phyloP scores from a whole-genome alignment of 2,329 filamentous ascomycete genomes.

The Venturia asperata region DNA sequence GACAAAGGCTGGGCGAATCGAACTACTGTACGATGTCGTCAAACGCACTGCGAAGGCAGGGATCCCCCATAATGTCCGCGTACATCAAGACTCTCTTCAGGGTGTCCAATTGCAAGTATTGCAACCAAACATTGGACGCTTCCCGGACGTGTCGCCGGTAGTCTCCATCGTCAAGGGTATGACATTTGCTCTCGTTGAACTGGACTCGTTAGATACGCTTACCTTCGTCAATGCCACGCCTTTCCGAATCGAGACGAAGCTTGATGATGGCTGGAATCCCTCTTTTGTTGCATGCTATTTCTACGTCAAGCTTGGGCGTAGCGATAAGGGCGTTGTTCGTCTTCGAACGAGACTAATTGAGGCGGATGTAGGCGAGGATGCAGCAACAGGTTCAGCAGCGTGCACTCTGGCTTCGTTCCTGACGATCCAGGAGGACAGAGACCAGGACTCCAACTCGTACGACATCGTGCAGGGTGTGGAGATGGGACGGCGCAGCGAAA shows the following conservation, averaged over 20 bases:
- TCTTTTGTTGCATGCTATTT: slow-evolving; percentile 53
- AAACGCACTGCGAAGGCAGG: slow-evolving; percentile 47
- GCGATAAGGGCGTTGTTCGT: slow-evolving; percentile 25
- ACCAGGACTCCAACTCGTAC: slow-evolving; percentile 32
- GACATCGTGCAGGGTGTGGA: slow-evolving; percentile 45
- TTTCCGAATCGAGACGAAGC: slow-evolving; percentile 25
- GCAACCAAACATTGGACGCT: slow-evolving; percentile 30
- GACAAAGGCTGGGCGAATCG: slow-evolving; percentile 41
- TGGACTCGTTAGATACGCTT: slow-evolving; percentile 55
- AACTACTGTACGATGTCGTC: slow-evolving; percentile 34
- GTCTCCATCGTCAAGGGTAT: slow-evolving; percentile 61
- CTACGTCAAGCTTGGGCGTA: slow-evolving; percentile 43
- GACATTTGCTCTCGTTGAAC: slow-evolving; percentile 60
- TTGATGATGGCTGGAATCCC: slow-evolving; percentile 45
- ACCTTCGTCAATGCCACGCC: slow-evolving; percentile 35
- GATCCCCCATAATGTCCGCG: slow-evolving; percentile 55
- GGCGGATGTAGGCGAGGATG: slow-evolving; percentile 34
- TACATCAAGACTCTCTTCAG: slow-evolving; percentile 43
- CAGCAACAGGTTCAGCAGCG: slow-evolving; percentile 46
- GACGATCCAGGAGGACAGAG: slow-evolving; percentile 35
- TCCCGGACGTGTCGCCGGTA: slow-evolving; percentile 27
- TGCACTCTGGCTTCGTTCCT: slow-evolving; percentile 41
- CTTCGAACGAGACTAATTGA: slow-evolving; percentile 57
- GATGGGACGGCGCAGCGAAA: slow-evolving; percentile 45
- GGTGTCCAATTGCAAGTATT: slow-evolving; percentile 29